Percentiles rank a stretch among this genome's conserved stretches.
These are phyloP conservation scores for Sporisorium scitamineum DNA, from an alignment of 1,284 basidiomycete species.

Conservation along the genomic window DNA sequence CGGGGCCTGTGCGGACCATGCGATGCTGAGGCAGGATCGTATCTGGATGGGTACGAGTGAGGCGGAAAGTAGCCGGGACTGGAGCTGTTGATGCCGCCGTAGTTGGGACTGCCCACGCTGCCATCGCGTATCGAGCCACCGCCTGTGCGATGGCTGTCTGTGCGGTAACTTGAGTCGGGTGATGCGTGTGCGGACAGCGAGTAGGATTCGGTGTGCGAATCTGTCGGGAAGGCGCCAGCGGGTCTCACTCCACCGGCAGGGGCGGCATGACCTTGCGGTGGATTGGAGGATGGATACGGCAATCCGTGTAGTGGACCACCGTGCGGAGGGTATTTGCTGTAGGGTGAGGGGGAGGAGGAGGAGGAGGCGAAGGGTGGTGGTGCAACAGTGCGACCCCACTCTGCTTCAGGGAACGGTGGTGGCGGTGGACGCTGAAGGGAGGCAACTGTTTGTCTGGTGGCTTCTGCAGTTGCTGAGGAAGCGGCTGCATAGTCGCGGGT, in stretches of 20 bases:
- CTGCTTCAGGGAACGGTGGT: conserved; percentile 14
- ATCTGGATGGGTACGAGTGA: conserved; percentile 33
- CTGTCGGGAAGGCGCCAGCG: conserved; percentile 1
- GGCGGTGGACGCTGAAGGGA: conserved; percentile 21
- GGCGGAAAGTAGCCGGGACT: conserved; percentile 30
- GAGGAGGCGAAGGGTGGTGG: not conserved
- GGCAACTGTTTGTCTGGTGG: not conserved
- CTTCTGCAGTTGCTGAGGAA: conserved; percentile 1
- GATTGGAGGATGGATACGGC: conserved; percentile 1
- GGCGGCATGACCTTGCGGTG: not conserved
- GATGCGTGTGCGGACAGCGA: conserved; percentile 19
- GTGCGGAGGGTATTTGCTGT: conserved; percentile 21
- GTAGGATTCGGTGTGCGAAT: conserved; percentile 10
- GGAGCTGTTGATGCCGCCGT: conserved; percentile 4
- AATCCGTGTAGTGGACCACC: not conserved
- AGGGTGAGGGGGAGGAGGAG: conserved; percentile 5
- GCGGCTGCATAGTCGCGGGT: conserved; percentile 21
- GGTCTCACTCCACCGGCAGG: not conserved
- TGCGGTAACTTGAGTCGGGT: conserved; percentile 25
- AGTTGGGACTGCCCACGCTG: conserved; percentile 35
- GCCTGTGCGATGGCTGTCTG: conserved; percentile 23
- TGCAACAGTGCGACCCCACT: conserved; percentile 11
- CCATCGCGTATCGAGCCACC: conserved; percentile 21
- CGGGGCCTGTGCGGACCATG: conserved; percentile 16
- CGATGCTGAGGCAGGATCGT: conserved; percentile 23